These are phyloP conservation scores for Wickerhamomyces silvicola DNA, from an alignment of 805 yeast genomes.

Conservation along the genomic window DNA sequence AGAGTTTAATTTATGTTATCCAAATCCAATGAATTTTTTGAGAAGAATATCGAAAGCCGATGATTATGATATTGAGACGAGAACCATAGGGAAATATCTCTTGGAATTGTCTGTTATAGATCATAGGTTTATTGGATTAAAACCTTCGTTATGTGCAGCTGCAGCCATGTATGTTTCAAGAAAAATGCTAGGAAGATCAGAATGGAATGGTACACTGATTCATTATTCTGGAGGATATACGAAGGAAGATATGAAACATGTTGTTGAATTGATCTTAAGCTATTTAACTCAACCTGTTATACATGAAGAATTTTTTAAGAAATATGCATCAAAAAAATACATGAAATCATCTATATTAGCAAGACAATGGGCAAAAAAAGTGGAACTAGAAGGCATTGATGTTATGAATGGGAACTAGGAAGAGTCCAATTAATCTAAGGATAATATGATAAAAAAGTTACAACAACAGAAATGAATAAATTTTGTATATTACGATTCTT, in stretches of 20 bases:
- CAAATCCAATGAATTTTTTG: constrained; percentile 85
- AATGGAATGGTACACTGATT: constrained; percentile 81
- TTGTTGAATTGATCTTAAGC: constrained; percentile 66
- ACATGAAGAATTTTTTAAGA: constrained; percentile 88
- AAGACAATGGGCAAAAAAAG: constrained; percentile 74
- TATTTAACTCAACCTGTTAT: constrained; percentile 74
- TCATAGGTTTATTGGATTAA: constrained; percentile 61
- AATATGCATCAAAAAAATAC: constrained; percentile 82
- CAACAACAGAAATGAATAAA: too few relatives aligned
- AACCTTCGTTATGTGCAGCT: constrained; percentile 80
- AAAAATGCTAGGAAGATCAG: constrained; percentile 54
- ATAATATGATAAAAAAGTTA: too few relatives aligned
- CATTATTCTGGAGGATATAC: constrained; percentile 91
- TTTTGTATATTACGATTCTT: too few relatives aligned
- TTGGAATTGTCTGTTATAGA: constrained; percentile 75
- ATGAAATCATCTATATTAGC: constrained; percentile 79
- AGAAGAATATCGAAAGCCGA: constrained; percentile 88
- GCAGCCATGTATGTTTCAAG: constrained; percentile 83
- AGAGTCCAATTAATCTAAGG: too few relatives aligned
- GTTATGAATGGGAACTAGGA: constrained; percentile 6
- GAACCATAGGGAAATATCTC: constrained; percentile 81
- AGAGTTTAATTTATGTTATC: constrained; percentile 71
- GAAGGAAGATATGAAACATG: constrained; percentile 62
- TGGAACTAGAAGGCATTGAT: constrained; percentile 20
- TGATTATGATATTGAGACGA: constrained; percentile 74